Percentiles rank a stretch among this genome's conserved stretches.
These are phyloP conservation scores for Fragaria ananassa DNA, from an alignment of 306 rosid genomes.

Conservation along the genomic window DNA sequence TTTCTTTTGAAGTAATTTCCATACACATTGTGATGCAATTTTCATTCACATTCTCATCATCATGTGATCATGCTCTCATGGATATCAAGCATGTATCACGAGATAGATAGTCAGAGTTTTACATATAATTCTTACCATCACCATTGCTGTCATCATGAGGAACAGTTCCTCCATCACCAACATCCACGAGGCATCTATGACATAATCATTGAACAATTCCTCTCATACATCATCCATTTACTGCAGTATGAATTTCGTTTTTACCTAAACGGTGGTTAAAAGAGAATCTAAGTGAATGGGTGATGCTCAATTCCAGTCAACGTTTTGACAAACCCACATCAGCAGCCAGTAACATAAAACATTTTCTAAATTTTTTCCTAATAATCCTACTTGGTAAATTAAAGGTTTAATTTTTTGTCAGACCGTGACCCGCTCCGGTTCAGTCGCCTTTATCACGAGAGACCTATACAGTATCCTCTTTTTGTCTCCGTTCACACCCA, in stretches of 20 bases:
- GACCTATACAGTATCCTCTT: slow-evolving; percentile 14
- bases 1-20: neutral
- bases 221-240: neutral
- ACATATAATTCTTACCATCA: neutral
- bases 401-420: neutral
- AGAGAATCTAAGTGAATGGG: neutral
- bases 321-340: slow-evolving; percentile 12
- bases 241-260: neutral
- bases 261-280: neutral
- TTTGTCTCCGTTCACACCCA: neutral
- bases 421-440: slow-evolving; percentile 29
- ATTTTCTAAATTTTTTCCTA: neutral
- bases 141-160: neutral
- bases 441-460: slow-evolving; percentile 30
- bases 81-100: neutral
- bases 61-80: neutral
- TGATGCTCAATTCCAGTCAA: neutral
- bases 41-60: no score
- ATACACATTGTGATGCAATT: neutral
- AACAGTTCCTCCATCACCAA: neutral
- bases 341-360: neutral
- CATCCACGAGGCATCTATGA: slow-evolving; percentile 2
- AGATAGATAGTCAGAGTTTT: neutral
- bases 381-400: slow-evolving; percentile 4
- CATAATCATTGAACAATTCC: neutral